A percentile compares a stretch with the other conserved stretches of the same genome.
Conservation (phyloP, 176 grass and related monocot genomes). For the Oryza punctata region DNA sequence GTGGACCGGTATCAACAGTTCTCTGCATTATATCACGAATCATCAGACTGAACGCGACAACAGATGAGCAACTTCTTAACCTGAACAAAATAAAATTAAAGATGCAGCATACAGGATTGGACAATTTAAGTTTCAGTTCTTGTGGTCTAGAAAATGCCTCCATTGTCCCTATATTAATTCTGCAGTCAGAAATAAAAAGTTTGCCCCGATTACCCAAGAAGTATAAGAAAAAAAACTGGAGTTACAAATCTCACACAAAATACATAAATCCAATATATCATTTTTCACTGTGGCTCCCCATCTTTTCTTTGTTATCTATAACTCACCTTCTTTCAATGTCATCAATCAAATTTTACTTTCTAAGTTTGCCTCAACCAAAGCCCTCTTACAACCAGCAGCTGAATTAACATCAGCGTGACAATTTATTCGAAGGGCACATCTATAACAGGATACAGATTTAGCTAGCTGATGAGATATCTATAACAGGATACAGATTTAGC, state of each 20-base stretch:
- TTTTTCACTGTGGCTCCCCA: neutral
- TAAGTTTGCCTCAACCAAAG: neutral
- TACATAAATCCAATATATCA: neutral
- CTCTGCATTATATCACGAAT: neutral
- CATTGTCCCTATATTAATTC: neutral
- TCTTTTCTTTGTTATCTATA: neutral
- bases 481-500: slow-evolving; percentile 10
- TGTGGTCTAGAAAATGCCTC: neutral
- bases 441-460: slow-evolving; percentile 23
- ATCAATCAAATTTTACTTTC: neutral
- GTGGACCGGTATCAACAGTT: neutral
- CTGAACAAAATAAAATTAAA: neutral
- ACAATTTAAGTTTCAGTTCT: neutral
- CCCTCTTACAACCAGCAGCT: neutral
- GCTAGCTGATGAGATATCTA: neutral
- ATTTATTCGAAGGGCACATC: slow-evolving; percentile 5
- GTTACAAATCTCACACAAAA: neutral
- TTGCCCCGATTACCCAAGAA: neutral
- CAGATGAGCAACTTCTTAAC: neutral
- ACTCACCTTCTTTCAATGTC: neutral
- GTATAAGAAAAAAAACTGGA: neutral
- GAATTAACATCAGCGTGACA: neutral
- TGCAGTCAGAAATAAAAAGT: neutral
- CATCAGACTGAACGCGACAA: neutral
- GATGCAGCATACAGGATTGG: neutral